These are phyloP conservation scores for Geranium brycei DNA, from an alignment of 345 rosid genomes.

Conservation along the genomic window DNA sequence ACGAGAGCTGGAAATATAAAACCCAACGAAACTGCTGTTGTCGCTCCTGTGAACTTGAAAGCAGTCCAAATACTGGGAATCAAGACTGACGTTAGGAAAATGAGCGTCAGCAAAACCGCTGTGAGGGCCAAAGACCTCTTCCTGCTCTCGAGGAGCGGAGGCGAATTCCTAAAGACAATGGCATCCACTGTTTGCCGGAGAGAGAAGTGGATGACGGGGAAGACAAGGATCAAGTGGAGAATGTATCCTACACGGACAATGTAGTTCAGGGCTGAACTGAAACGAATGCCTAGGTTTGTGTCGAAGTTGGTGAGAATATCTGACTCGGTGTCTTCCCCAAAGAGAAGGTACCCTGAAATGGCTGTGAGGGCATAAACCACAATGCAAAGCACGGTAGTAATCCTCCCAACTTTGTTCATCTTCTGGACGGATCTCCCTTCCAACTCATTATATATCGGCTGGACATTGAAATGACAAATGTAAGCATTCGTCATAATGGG, in stretches of 20 bases:
- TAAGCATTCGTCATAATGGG: constrained; percentile 90
- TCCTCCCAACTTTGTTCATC: constrained; percentile 80
- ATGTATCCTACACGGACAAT: constrained; percentile 80
- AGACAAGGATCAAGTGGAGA: constrained; percentile 87
- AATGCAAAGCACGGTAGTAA: constrained; percentile 58
- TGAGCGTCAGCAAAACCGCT: constrained; percentile 36
- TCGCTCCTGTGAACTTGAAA: constrained; percentile 97
- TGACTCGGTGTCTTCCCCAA: constrained; percentile 75
- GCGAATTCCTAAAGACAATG: constrained; percentile 51
- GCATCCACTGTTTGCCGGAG: constrained; percentile 70
- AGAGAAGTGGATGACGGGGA: constrained; percentile 93
- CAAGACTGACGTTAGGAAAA: constrained; percentile 77
- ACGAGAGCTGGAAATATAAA: constrained; percentile 83
- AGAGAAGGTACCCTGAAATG: constrained; percentile 71
- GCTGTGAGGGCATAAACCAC: constrained; percentile 65
- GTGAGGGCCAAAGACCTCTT: constrained; percentile 67
- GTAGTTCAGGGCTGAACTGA: constrained; percentile 71
- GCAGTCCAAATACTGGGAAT: constrained; percentile 96
- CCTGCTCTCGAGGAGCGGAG: constrained; percentile 70
- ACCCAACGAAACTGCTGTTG: constrained; percentile 88
- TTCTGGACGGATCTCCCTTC: constrained; percentile 62
- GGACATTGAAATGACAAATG: constrained; percentile 86
- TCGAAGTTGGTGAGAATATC: constrained; percentile 87
- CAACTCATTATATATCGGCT: constrained; percentile 88
- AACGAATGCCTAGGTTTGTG: constrained; percentile 65